Evolutionary conservation across 2,329 filamentous ascomycete genomes (phyloP), one percentile per base, ranked within the genome.

Genomic region (Penicillium sp.): DNA sequence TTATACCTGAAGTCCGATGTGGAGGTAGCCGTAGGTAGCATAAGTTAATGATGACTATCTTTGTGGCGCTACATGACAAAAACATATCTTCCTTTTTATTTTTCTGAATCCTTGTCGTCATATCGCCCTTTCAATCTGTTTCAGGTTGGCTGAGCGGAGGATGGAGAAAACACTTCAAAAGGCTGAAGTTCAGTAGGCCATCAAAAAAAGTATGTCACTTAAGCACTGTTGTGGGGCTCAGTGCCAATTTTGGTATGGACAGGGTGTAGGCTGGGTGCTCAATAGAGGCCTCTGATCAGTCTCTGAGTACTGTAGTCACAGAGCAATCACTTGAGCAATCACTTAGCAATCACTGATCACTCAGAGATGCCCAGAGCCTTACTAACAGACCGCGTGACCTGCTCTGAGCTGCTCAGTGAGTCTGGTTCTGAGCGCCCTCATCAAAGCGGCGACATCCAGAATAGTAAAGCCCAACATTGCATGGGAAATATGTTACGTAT

Each of bases 211-310:
- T 28, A 47, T 21, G 24, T 43, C 14, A 46, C 26, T 37, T 44
- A 52, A 56, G 48, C 23, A 53, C 14, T 36, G 48, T 31, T 48
- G 40, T 57, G 34, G 48, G 43, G 51, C 54, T 42, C 50, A 47
- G 48, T 24, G 31, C 48, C 37, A 21, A 37, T 60, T 55, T 53
- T 18, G 52, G 51, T 52, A 53, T 51, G 28, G 57, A 26, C 42
- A 51, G 52, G 48, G 47, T 21, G 28, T 54, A 14, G 49, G 33
- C 33, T 60, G 43, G 42, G 52, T 60, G 54, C 52, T 52, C 33
- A 55, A 51, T 60, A 53, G 46, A 57, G 54, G 47, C 34, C 54
- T 54, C 42, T 55, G 45, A 28, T 42, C 8, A 53, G 31, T 53
- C 43, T 47, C 55, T 52, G 40, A 55, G 50, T 54, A n/a, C n/a